phyloP scores from a whole-genome alignment of 108 stramenopile genomes.

The Cylindrotheca closterium region DNA sequence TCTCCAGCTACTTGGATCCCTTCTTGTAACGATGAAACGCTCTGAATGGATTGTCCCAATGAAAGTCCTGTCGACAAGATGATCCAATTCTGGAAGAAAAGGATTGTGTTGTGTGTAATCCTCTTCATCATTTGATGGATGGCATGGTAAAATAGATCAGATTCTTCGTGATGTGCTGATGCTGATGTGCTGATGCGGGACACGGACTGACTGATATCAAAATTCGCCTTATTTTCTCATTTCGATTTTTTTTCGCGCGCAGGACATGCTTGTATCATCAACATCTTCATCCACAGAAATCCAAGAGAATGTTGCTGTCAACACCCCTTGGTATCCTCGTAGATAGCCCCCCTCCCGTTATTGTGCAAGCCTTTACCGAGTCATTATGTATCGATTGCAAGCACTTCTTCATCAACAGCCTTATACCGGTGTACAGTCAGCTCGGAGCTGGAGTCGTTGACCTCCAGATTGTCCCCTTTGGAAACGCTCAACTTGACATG shows the following conservation, averaged over 20 bases:
- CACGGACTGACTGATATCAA: too few species aligned
- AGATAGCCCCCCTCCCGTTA: neutral
- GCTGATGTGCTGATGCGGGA: too few species aligned
- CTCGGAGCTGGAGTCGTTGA: conserved; percentile 21
- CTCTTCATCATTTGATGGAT: too few species aligned
- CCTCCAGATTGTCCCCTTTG: conserved; percentile 36
- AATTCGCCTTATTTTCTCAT: too few species aligned
- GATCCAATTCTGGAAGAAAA: too few species aligned
- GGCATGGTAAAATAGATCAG: too few species aligned
- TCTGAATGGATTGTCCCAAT: conserved; percentile 34
- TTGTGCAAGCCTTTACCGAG: conserved; percentile 17
- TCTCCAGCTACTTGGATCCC: conserved; percentile 17
- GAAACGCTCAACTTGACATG: conserved; percentile 33
- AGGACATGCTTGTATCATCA: too few species aligned
- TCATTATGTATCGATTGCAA: conserved; percentile 41
- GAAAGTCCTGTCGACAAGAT: too few species aligned
- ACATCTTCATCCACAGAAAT: too few species aligned
- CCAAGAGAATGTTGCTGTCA: neutral
- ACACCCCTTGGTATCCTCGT: neutral
- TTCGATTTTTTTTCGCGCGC: too few species aligned
- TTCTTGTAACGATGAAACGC: conserved; percentile 5
- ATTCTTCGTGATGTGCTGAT: too few species aligned
- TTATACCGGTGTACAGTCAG: conserved; percentile 16
- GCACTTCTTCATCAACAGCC: conserved; percentile 18
- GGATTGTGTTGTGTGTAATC: too few species aligned